phyloP scores from a whole-genome alignment of 2,329 filamentous ascomycete species.

The Pyrenophora seminiperda region DNA sequence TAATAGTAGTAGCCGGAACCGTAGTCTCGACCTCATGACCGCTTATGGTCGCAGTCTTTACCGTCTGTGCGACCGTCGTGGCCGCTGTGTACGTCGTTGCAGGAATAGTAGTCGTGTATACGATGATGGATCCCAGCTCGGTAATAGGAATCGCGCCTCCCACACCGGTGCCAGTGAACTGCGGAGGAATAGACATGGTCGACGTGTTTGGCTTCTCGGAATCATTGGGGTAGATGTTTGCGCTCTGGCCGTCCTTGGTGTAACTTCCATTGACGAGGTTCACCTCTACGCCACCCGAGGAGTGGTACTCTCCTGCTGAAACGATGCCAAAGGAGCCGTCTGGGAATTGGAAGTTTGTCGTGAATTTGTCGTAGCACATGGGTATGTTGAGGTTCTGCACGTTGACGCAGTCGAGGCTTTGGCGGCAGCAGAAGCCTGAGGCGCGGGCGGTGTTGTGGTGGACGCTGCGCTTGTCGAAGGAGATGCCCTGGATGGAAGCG shows the following conservation, averaged over 20 bases:
- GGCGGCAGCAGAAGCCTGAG: conserved; percentile 43
- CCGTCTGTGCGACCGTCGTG: conserved; percentile 28
- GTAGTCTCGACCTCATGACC: conserved; percentile 26
- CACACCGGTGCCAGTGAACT: conserved; percentile 54
- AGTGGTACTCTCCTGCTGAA: conserved; percentile 52
- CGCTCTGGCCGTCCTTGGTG: conserved; percentile 46
- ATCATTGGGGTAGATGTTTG: conserved; percentile 53
- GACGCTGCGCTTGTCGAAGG: conserved; percentile 37
- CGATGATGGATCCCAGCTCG: conserved; percentile 49
- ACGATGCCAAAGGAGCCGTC: conserved; percentile 56
- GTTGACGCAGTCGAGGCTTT: conserved; percentile 51
- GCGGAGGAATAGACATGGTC: conserved; percentile 52
- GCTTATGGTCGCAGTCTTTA: conserved; percentile 24
- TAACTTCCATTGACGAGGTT: conserved; percentile 55
- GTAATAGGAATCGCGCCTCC: conserved; percentile 54
- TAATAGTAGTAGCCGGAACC: conserved; percentile 28
- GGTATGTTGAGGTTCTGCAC: conserved; percentile 50
- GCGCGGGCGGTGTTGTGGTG: conserved; percentile 22
- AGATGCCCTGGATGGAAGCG: conserved; percentile 42
- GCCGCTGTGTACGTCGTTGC: conserved; percentile 34
- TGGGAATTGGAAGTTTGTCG: conserved; percentile 56
- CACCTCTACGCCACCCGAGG: conserved; percentile 47
- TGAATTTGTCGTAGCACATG: conserved; percentile 60
- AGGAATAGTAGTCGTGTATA: conserved; percentile 42
- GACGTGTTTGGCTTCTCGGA: conserved; percentile 52